Conservation (phyloP, 192 early-diverging fungal genomes). For the Podila clonocystis region DNA sequence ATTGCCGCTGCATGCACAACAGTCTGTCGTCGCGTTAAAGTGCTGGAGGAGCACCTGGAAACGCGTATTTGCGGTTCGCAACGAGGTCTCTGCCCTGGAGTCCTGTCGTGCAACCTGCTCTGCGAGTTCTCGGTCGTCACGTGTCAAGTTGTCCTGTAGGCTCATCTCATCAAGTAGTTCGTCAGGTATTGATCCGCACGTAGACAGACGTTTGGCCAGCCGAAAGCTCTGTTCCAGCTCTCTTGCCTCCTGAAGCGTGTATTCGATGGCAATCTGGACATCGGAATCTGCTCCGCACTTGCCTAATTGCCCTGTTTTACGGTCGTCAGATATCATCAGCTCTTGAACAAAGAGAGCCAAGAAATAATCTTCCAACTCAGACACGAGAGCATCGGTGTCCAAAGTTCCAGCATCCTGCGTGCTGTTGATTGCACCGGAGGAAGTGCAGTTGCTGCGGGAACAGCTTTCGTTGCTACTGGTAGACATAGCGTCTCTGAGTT, state of each 20-base stretch:
- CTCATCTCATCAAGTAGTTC: conserved; percentile 3
- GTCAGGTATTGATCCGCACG: conserved; percentile 8
- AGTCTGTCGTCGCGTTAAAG: conserved; percentile 3
- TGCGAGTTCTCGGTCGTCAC: conserved; percentile 15
- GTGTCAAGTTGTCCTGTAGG: neutral
- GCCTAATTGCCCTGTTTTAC: conserved; percentile 14
- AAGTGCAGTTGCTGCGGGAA: too few relatives aligned
- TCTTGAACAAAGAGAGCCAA: neutral
- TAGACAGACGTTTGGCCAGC: conserved; percentile 12
- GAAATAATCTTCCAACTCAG: conserved; percentile 7
- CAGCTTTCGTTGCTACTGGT: too few relatives aligned
- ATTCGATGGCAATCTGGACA: conserved; percentile 15
- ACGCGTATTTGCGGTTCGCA: neutral
- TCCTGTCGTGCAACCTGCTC: conserved; percentile 9
- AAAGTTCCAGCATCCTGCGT: neutral
- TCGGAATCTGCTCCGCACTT: conserved; percentile 11
- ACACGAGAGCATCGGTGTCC: neutral
- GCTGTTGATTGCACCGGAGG: too few relatives aligned
- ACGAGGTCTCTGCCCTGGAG: neutral
- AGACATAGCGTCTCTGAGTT: too few relatives aligned
- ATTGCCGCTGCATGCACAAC: conserved; percentile 2
- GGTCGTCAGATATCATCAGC: conserved; percentile 4
- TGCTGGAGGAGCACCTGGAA: neutral
- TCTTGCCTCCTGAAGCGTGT: conserved; percentile 12
- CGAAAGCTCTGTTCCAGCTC: conserved; percentile 18